Evolutionary conservation across 192 early-diverging fungal genomes (phyloP), one percentile per base, ranked within the genome.

Genomic region (Podila minutissima): DNA sequence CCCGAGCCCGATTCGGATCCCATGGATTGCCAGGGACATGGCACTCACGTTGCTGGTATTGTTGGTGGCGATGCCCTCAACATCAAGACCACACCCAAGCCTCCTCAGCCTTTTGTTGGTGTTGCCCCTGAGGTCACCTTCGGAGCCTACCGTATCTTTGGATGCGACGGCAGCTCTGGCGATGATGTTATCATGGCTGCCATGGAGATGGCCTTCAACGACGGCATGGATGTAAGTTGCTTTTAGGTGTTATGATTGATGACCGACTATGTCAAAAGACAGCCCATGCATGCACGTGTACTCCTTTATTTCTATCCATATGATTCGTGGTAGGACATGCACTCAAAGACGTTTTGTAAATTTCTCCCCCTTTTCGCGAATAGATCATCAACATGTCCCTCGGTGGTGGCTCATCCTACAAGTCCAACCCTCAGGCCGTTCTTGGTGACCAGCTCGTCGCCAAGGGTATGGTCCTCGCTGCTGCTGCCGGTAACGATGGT

Each of bases 121-220:
- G 94, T 96, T 37, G 97, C 96, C n/a, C 97, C 97, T 0, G 90
- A 89, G 51, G 83, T 90, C 58, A 93, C 87, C 13, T 83, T 97
- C 41, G 93, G 93, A 19, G 88, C 87, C 17, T 98, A 94, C 88
- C 87, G 96, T 76, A 86, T 97, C 55, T 93, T 95, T 82, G 94
- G 94, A 33, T 97, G 95, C 83, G 84, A 84, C 64, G 90, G 91
- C 65, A 76, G 78, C 49, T 83, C 89, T 17, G 83, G 86, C 26
- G 86, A 89, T 29, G 95, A 95, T 66, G 69, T 96, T 53, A 89
- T 97, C 38, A 88, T 95, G 41, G 85, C 91, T 62, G 97, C 92
- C 51, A 83, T 98, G 87, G 87, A 90, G 81, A 64, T 79, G 31
- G 97, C 96, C 11, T 86, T 88, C 70, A 82, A 83, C 28, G 94